phyloP scores from a whole-genome alignment of 306 rosid genomes.

The Glycine latifolia region DNA sequence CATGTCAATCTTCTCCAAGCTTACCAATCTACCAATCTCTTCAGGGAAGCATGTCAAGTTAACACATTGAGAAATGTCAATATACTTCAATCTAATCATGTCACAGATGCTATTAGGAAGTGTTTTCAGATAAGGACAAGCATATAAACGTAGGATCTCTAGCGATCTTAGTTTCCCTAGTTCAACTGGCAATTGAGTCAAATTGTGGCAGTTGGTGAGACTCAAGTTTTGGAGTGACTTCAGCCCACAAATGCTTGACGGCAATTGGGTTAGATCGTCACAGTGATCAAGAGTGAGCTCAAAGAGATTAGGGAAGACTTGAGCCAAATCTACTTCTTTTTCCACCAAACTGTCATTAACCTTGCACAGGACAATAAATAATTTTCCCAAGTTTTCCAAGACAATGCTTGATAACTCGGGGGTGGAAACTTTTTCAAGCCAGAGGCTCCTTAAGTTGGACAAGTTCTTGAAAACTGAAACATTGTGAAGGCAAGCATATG shows the following conservation, averaged over 20 bases:
- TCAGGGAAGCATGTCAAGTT: slow-evolving; percentile 65
- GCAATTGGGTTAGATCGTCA: slow-evolving; percentile 65
- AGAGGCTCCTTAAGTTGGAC: slow-evolving; percentile 69
- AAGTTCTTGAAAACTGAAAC: slow-evolving; percentile 57
- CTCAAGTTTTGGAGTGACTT: slow-evolving; percentile 62
- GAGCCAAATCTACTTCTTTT: slow-evolving; percentile 46
- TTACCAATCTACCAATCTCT: slow-evolving; percentile 58
- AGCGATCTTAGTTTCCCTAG: slow-evolving; percentile 59
- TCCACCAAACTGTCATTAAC: slow-evolving; percentile 57
- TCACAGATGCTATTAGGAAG: slow-evolving; percentile 69
- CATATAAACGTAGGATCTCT: slow-evolving; percentile 72
- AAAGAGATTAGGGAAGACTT: slow-evolving; percentile 63
- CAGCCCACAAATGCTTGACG: slow-evolving; percentile 72
- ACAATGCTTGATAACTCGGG: slow-evolving; percentile 58
- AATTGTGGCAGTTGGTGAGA: slow-evolving; percentile 79
- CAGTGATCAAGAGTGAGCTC: slow-evolving; percentile 88
- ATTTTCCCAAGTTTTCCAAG: slow-evolving; percentile 57
- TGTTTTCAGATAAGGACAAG: slow-evolving; percentile 67
- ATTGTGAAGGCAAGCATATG: slow-evolving; percentile 65
- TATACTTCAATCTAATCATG: slow-evolving; percentile 61
- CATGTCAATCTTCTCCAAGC: slow-evolving; percentile 89
- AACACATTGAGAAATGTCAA: slow-evolving; percentile 83
- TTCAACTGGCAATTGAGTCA: slow-evolving; percentile 64
- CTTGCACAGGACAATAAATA: slow-evolving; percentile 75
- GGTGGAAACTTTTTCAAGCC: slow-evolving; percentile 84